Conservation (phyloP, 1,284 basidiomycete species). For the Ustilago xerochloae region DNA sequence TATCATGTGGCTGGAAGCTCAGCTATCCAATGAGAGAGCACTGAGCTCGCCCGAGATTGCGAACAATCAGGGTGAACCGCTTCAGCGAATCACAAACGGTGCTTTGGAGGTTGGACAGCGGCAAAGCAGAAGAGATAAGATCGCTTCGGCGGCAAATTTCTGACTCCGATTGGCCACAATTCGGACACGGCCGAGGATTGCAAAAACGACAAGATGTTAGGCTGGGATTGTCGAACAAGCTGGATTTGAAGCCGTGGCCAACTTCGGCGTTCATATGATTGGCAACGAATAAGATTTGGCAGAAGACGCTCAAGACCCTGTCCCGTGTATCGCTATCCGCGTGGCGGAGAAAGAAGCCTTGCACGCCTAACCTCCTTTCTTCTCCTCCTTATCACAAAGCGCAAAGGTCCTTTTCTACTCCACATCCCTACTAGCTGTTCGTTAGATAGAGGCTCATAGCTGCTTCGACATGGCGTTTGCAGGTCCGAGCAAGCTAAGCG, state of each 20-base stretch:
- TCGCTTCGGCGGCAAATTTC: not conserved
- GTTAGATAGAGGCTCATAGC: not conserved
- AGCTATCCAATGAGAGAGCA: constrained; percentile 1
- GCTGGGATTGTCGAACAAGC: not conserved
- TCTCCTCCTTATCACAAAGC: not conserved
- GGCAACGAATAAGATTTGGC: too few relatives aligned
- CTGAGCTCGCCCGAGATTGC: constrained; percentile 19
- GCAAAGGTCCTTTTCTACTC: too few relatives aligned
- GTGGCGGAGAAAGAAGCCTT: not conserved
- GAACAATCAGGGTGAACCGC: not conserved
- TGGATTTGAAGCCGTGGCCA: not conserved
- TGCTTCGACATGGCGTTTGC: constrained; percentile 14
- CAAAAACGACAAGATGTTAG: not conserved
- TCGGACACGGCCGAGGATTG: constrained; percentile 12
- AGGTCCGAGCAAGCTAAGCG: constrained; percentile 24
- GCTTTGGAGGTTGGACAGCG: not conserved
- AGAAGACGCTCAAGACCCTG: not conserved
- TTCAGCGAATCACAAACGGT: constrained; percentile 4
- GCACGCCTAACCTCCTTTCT: not conserved
- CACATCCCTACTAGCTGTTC: too few relatives aligned
- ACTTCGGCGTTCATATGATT: too few relatives aligned
- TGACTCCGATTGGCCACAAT: not conserved
- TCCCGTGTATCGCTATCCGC: not conserved
- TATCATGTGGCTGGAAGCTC: too few relatives aligned
- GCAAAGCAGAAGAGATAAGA: constrained; percentile 15